Conservation (phyloP, 1,284 basidiomycete species). For the Thelephora terrestris region DNA sequence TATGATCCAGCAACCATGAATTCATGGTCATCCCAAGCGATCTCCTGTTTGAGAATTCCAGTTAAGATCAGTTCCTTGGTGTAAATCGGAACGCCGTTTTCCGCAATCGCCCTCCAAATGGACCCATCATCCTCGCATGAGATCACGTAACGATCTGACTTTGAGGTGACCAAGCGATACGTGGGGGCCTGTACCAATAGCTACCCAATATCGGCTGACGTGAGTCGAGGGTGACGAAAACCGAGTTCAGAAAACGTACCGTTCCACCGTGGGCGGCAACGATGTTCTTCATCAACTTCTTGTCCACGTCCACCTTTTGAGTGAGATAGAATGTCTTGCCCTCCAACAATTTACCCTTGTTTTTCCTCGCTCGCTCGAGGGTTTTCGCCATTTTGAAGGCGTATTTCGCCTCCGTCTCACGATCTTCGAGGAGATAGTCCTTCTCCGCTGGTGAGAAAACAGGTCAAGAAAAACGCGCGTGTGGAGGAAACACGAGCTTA, state of each 20-base stretch:
- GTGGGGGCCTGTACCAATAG: slow-evolving; percentile 42
- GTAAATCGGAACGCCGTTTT: slow-evolving; percentile 49
- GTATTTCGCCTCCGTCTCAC: slow-evolving; percentile 51
- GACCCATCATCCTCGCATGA: slow-evolving; percentile 49
- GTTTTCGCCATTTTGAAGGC: slow-evolving; percentile 51
- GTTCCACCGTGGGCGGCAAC: slow-evolving; percentile 58
- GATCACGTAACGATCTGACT: slow-evolving; percentile 44
- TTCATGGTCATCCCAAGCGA: slow-evolving; percentile 44
- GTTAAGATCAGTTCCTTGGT: slow-evolving; percentile 55
- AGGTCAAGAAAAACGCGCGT: neutral
- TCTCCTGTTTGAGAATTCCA: slow-evolving; percentile 50
- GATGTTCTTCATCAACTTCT: slow-evolving; percentile 53
- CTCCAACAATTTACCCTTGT: slow-evolving; percentile 44
- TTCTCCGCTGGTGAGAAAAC: slow-evolving; percentile 42
- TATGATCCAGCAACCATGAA: slow-evolving; percentile 14
- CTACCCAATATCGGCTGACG: slow-evolving; percentile 19
- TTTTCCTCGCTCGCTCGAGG: slow-evolving; percentile 42
- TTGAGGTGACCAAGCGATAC: slow-evolving; percentile 40
- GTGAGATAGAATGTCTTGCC: slow-evolving; percentile 68
- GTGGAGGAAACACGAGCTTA: slow-evolving; percentile 26
- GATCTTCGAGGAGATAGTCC: slow-evolving; percentile 49
- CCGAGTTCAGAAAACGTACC: slow-evolving; percentile 27
- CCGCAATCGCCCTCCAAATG: slow-evolving; percentile 49
- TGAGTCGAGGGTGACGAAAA: neutral
- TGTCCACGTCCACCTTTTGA: slow-evolving; percentile 41